Conservation (phyloP, 768 basidiomycete genomes). For the Chalciporus chontae region DNA sequence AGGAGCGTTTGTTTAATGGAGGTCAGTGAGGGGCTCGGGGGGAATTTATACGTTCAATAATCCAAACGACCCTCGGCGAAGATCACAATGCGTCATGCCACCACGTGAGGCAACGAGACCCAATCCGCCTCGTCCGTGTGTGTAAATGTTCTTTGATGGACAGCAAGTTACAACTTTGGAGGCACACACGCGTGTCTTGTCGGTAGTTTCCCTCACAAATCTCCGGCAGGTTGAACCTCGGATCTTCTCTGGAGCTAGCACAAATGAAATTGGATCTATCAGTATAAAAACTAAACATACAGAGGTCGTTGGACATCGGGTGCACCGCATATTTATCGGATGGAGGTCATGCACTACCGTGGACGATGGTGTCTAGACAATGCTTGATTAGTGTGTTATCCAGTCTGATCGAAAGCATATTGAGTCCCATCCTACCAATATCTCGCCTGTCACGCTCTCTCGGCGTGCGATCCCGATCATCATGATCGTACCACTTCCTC, state of each 20-base stretch:
- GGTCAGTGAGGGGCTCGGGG: not conserved
- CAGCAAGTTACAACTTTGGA: not conserved
- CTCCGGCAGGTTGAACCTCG: not conserved
- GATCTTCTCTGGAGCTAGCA: not conserved
- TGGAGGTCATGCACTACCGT: no score
- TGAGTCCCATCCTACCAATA: conserved; percentile 11
- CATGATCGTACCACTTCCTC: not conserved
- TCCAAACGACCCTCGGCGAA: not conserved
- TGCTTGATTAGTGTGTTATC: no score
- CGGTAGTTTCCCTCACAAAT: no score
- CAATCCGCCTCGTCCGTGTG: not conserved
- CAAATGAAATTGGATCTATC: no score
- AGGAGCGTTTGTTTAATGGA: not conserved
- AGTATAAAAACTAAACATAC: no score
- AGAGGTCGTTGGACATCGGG: no score
- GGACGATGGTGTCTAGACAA: no score
- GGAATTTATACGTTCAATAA: not conserved
- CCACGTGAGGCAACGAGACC: not conserved
- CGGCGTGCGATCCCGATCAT: conserved; percentile 11
- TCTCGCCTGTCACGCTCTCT: conserved; percentile 19
- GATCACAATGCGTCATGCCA: not conserved
- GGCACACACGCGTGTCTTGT: no score
- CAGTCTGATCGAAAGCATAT: no score
- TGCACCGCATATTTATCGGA: no score
- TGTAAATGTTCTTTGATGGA: not conserved